Conservation (phyloP, 2,329 filamentous ascomycete species). For the Colletotrichum phormii region DNA sequence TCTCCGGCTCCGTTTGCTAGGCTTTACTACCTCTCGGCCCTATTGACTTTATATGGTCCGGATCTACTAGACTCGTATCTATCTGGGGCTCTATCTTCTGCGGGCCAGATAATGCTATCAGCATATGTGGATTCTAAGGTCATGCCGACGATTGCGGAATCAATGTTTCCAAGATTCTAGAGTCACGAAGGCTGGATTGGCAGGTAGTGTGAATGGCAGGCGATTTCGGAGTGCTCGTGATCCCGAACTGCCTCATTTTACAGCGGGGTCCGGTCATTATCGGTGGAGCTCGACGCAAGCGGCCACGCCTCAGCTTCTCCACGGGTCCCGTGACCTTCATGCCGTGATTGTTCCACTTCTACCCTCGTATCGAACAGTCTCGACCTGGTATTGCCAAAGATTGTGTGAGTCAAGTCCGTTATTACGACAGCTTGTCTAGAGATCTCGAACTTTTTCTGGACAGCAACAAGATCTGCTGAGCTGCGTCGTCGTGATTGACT, state of each 20-base stretch:
- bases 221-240: neutral
- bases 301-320: constrained; percentile 17
- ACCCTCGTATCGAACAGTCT: constrained; percentile 14
- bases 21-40: constrained; percentile 7
- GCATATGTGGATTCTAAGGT: constrained; percentile 8
- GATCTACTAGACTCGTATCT: constrained; percentile 17
- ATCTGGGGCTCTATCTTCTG: neutral
- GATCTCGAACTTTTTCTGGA: neutral
- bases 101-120: neutral
- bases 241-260: constrained; percentile 12
- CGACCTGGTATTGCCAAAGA: neutral
- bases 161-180: constrained; percentile 6
- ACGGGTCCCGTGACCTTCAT: constrained; percentile 20
- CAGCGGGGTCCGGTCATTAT: neutral
- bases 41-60: constrained; percentile 16
- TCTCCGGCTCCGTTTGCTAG: constrained; percentile 3
- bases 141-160: constrained; percentile 16
- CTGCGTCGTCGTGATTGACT: neutral
- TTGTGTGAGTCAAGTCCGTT: constrained; percentile 13
- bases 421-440: neutral
- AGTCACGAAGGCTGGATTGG: neutral
- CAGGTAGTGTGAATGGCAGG: neutral
- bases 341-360: neutral
- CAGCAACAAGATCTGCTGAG: neutral
- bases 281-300: constrained; percentile 9